Percentiles rank a stretch among this genome's conserved stretches.
Conservation (phyloP, 176 grass and related monocot genomes). For the Phyllostachys edulis region DNA sequence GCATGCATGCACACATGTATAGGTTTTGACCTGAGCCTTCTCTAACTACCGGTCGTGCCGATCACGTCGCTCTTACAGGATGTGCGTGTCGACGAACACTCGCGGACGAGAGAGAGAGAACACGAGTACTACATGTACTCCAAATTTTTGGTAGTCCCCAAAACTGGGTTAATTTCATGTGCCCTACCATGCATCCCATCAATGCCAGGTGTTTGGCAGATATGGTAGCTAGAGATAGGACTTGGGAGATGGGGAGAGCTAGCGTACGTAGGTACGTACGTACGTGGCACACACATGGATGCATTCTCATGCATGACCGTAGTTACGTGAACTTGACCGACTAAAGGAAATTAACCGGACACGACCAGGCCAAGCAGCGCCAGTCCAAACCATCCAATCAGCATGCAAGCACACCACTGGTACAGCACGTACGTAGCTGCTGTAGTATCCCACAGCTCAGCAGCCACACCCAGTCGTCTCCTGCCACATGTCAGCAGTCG, state of each 20-base stretch:
- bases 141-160: not conserved
- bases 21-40: not conserved
- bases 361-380: not conserved
- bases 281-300: not conserved
- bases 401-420: no score
- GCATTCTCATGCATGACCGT: not conserved
- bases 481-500: not conserved
- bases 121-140: not conserved
- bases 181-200: slow-evolving; percentile 22
- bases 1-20: not conserved
- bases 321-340: not conserved
- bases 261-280: no score
- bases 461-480: not conserved
- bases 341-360: not conserved
- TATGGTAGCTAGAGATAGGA: not conserved
- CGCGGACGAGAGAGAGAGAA: not conserved
- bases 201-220: slow-evolving; percentile 12
- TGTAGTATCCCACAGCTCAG: no score
- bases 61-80: not conserved
- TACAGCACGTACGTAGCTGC: not conserved
- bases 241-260: not conserved
- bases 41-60: not conserved
- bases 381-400: slow-evolving; percentile 21
- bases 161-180: slow-evolving; percentile 6
- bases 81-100: not conserved